Base-by-base conservation (phyloP, 805 yeast genomes). In the Yarrowia sp. region DNA sequence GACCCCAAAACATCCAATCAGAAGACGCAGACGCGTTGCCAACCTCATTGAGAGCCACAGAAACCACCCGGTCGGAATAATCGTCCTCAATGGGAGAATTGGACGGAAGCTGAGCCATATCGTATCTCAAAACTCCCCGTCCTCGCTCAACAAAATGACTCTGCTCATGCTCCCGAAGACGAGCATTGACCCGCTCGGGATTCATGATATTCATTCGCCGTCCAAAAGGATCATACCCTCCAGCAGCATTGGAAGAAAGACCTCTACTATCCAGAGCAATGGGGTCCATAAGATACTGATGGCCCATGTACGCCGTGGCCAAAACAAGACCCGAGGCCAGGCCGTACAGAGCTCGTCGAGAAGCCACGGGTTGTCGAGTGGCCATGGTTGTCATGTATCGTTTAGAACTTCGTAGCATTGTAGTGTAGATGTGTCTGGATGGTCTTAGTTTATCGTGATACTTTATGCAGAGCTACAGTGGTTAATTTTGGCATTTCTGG, bases 21-120 rank as follows among this genome's bases (percentile, higher is more conserved):
- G 82, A 72, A 6, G 61, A 54, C 24, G 76, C 76, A n/a, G 78
- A 75, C 22, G 71, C 69, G 70, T 77, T 70, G 75, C 81, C 80
- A 68, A 82, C 73, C n/a, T 67, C 68, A 54, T 79, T 69, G 28
- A 84, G 80, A 66, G 83, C 85, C 66, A 86, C 90, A 70, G 84
- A 85, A n/a, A 88, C 77, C 26, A 76, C 85, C 67, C 87, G 88
- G 72, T 92, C 98, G 1, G 93, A 83, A 66, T 95, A 84, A 71
- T 90, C 97, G 74, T 95, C 99, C 74, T 95, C 99, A 68, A 92
- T 90, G 11, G 98, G 98, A 63, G 88, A 85, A 74, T 95, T 95
- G 48, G 96, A 88, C 9, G 98, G 89, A 62, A 95, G 77, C 76
- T 95, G 99, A 40, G 95, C 83, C 28, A 91, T 83, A 74, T 95